A percentile compares a stretch with the other conserved stretches of the same genome.
Conservation (phyloP, 1,284 basidiomycete species). For the Cryptococcus amylolentus region DNA sequence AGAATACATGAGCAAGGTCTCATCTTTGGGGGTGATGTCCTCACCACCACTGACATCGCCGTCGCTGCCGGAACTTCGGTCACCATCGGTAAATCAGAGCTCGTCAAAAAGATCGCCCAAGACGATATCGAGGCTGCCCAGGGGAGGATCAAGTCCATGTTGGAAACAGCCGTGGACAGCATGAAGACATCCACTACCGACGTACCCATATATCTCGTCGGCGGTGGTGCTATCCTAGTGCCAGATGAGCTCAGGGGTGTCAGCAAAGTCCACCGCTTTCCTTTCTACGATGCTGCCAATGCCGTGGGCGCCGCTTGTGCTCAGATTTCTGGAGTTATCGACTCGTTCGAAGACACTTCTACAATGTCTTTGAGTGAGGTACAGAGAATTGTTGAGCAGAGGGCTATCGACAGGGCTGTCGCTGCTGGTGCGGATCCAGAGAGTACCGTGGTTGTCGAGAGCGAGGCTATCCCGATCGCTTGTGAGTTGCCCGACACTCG, state of each 20-base stretch:
- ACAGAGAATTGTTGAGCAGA: conserved; percentile 47
- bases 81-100: conserved; percentile 29
- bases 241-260: conserved; percentile 55
- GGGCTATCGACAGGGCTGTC: conserved; percentile 54
- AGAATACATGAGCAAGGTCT: conserved; percentile 53
- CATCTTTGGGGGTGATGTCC: conserved; percentile 55
- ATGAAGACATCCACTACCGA: conserved; percentile 58
- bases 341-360: conserved; percentile 37
- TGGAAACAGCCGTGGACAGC: conserved; percentile 55
- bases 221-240: conserved; percentile 38
- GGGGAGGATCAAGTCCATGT: conserved; percentile 53
- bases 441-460: conserved; percentile 54
- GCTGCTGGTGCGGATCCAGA: conserved; percentile 52
- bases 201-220: conserved; percentile 36
- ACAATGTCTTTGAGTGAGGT: conserved; percentile 26
- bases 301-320: conserved; percentile 55
- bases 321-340: conserved; percentile 38
- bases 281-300: conserved; percentile 57
- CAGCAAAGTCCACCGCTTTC: conserved; percentile 54
- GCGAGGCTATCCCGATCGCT: conserved; percentile 45
- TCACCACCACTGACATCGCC: conserved; percentile 58
- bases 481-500: conserved; percentile 17
- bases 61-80: conserved; percentile 47
- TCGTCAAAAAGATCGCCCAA: conserved; percentile 40
- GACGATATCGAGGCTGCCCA: conserved; percentile 42